phyloP scores from a whole-genome alignment of 306 rosid species.

The Datisca glomerata region DNA sequence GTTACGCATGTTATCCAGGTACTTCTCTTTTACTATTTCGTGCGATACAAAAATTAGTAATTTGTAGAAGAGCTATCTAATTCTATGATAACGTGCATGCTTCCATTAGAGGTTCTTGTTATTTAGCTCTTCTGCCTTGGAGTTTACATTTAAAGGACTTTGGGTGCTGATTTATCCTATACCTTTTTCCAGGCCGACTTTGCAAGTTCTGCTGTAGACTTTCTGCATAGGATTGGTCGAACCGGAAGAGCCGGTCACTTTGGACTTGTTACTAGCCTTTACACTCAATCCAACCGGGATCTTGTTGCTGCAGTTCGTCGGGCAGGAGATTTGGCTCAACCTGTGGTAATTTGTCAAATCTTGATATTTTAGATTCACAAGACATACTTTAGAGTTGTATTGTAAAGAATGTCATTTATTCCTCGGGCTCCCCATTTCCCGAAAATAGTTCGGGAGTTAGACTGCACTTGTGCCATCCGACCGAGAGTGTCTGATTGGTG shows the following conservation, averaged over 20 bases:
- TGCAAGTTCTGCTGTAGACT: conserved; percentile 93
- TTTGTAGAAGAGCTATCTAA: not conserved
- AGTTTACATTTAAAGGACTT: not conserved
- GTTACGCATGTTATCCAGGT: conserved; percentile 92
- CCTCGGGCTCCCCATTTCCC: not conserved
- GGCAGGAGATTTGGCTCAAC: conserved; percentile 58
- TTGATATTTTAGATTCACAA: too few species aligned
- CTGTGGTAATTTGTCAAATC: conserved; percentile 52
- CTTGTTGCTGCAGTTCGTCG: conserved; percentile 71
- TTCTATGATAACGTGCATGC: too few species aligned
- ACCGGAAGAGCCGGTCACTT: conserved; percentile 91
- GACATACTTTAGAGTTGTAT: too few species aligned
- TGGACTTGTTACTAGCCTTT: conserved; percentile 76
- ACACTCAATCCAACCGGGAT: conserved; percentile 69
- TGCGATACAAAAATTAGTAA: too few species aligned
- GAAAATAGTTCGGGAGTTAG: not conserved
- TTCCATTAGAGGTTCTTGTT: too few species aligned
- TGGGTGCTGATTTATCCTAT: not conserved
- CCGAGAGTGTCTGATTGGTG: too few species aligned
- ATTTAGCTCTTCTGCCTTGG: too few species aligned
- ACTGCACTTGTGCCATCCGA: too few species aligned
- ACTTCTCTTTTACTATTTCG: conserved; percentile 12
- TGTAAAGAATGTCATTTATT: too few species aligned
- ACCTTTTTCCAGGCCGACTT: conserved; percentile 65
- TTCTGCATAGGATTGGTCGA: conserved; percentile 81